A percentile compares a stretch with the other conserved stretches of the same genome.
phyloP scores from a whole-genome alignment of 805 yeast species.

The Zygosaccharomyces pseudorouxii region DNA sequence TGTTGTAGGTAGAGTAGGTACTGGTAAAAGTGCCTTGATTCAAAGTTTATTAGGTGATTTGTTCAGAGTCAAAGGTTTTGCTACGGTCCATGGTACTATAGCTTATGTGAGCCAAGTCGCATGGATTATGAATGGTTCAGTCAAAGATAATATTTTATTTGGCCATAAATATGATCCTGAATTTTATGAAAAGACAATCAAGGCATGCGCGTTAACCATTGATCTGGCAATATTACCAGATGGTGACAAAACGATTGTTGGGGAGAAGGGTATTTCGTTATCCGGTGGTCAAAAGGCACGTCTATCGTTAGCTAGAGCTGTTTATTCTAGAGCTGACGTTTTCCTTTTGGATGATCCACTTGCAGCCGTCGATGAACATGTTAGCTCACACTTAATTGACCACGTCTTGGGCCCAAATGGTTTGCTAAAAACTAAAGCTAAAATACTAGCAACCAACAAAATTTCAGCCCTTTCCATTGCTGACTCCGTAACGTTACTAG shows the following conservation, averaged over 20 bases:
- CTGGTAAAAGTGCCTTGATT: conserved; percentile 81
- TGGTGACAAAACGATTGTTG: conserved; percentile 90
- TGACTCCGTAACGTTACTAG: conserved; percentile 60
- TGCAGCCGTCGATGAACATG: conserved; percentile 97
- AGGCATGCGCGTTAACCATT: conserved; percentile 80
- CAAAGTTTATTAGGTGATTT: conserved; percentile 81
- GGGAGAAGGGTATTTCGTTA: conserved; percentile 93
- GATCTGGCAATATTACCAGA: conserved; percentile 79
- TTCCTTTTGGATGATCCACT: conserved; percentile 88
- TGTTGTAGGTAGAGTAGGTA: conserved; percentile 84
- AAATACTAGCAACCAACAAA: conserved; percentile 79
- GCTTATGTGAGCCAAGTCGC: conserved; percentile 94
- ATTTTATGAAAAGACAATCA: conserved; percentile 73
- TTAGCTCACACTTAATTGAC: conserved; percentile 77
- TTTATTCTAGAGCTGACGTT: conserved; percentile 88
- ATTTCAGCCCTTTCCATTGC: conserved; percentile 79
- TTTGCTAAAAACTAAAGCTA: conserved; percentile 66
- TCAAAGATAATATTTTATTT: conserved; percentile 84
- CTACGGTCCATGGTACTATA: conserved; percentile 64
- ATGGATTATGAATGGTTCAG: conserved; percentile 95
- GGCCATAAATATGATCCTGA: conserved; percentile 80
- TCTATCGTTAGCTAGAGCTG: conserved; percentile 90
- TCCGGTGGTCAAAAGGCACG: conserved; percentile 99
- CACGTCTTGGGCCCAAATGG: conserved; percentile 82
- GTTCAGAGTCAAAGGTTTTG: conserved; percentile 68